Evolutionary conservation across 441 rosid species (phyloP).

Genomic region (Omphalea diandra): DNA sequence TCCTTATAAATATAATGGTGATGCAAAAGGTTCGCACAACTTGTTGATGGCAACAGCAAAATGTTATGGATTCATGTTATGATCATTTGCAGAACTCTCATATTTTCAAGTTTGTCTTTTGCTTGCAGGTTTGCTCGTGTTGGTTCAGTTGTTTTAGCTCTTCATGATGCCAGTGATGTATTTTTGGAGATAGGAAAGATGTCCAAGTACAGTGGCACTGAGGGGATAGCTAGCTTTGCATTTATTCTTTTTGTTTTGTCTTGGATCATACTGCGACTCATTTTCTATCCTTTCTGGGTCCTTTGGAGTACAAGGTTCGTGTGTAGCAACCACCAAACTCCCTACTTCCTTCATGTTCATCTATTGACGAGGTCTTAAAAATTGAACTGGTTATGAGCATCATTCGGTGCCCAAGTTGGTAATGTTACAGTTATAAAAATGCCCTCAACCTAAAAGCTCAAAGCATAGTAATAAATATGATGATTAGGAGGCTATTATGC

Average conservation of each 20-base stretch:
- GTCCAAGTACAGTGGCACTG: too few species aligned
- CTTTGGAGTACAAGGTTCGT: conserved; percentile 97
- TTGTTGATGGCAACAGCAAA: not conserved
- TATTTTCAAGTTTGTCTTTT: conserved; percentile 11
- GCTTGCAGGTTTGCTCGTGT: conserved; percentile 71
- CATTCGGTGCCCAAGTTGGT: not conserved
- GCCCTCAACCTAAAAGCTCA: too few species aligned
- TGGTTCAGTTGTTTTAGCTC: conserved; percentile 78
- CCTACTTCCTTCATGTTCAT: not conserved
- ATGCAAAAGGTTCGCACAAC: not conserved
- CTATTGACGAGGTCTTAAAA: not conserved
- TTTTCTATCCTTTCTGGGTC: too few species aligned
- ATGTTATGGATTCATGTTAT: not conserved
- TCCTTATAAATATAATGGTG: not conserved
- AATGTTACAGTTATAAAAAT: not conserved
- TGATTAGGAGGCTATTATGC: conserved; percentile 5
- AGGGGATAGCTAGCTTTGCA: conserved; percentile 67
- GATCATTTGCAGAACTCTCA: not conserved
- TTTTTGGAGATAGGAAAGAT: too few species aligned
- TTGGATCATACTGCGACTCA: conserved; percentile 83
- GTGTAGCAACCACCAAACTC: conserved; percentile 6
- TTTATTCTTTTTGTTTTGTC: conserved; percentile 80
- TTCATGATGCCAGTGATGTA: too few species aligned
- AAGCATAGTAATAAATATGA: not conserved
- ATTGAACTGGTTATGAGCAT: not conserved